Conservation (phyloP, 805 yeast genomes). For the Metschnikowia drakensbergensis region DNA sequence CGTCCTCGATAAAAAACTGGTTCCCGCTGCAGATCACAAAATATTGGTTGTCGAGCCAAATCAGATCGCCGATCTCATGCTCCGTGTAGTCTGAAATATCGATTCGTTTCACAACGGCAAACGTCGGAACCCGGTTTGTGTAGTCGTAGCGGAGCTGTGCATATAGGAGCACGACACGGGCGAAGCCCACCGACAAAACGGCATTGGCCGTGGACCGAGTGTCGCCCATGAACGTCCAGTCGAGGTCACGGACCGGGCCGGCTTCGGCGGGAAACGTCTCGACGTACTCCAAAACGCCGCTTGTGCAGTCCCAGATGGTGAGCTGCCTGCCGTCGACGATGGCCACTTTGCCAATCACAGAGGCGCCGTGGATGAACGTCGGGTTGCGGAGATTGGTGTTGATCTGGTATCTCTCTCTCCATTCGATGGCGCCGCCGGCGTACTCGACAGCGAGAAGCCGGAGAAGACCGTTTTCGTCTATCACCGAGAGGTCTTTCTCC, state of each 20-base stretch:
- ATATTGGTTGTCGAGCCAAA: slow-evolving; percentile 78
- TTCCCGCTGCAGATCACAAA: slow-evolving; percentile 86
- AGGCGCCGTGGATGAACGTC: slow-evolving; percentile 63
- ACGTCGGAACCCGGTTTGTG: slow-evolving; percentile 74
- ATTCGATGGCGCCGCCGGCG: slow-evolving; percentile 33
- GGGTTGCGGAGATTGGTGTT: slow-evolving; percentile 55
- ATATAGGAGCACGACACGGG: slow-evolving; percentile 57
- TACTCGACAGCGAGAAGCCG: slow-evolving; percentile 17
- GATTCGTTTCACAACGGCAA: slow-evolving; percentile 68
- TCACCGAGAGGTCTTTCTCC: slow-evolving; percentile 44
- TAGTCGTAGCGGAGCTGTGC: slow-evolving; percentile 87
- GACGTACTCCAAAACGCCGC: slow-evolving; percentile 63
- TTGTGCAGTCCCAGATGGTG: slow-evolving; percentile 75
- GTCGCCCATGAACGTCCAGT: slow-evolving; percentile 69
- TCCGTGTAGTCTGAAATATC: slow-evolving; percentile 69
- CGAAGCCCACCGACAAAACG: slow-evolving; percentile 77
- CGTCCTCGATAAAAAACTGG: slow-evolving; percentile 80
- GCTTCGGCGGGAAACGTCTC: slow-evolving; percentile 34
- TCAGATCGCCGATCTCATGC: slow-evolving; percentile 82
- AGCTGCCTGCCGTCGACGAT: slow-evolving; percentile 58
- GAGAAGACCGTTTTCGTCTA: slow-evolving; percentile 41
- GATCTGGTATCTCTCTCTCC: slow-evolving; percentile 51
- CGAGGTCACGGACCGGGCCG: slow-evolving; percentile 61
- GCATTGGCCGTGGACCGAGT: slow-evolving; percentile 47
- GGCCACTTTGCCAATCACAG: slow-evolving; percentile 66